Evolutionary conservation across 768 basidiomycete species (phyloP).

Genomic region (Auricularia heimuer): DNA sequence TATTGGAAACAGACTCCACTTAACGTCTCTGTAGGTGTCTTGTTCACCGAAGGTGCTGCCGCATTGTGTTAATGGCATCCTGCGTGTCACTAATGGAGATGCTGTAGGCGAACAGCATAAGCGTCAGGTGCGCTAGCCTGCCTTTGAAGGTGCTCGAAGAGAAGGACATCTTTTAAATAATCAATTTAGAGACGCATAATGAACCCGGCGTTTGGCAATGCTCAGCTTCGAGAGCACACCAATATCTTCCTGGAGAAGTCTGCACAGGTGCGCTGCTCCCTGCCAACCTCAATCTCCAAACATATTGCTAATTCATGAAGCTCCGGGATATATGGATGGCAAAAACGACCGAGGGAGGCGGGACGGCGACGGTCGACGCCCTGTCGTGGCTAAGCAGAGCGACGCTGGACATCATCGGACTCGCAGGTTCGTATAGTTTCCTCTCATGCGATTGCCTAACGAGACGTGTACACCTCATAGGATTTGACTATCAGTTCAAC

Average conservation of each 20-base stretch:
- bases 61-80: neutral
- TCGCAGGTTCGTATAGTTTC: constrained; percentile 10
- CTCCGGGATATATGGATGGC: constrained; percentile 5
- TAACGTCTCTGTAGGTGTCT: neutral
- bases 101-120: neutral
- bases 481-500: constrained; percentile 28
- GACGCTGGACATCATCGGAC: constrained; percentile 17
- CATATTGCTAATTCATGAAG: neutral
- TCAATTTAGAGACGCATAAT: neutral
- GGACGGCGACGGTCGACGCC: constrained; percentile 2
- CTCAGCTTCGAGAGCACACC: constrained; percentile 48
- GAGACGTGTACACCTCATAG: constrained; percentile 9
- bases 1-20: neutral
- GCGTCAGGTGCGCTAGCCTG: neutral
- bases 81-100: neutral
- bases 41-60: neutral
- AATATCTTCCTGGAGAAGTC: constrained; percentile 50
- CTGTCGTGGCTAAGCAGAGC: constrained; percentile 9
- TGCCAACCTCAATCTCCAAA: neutral
- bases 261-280: constrained; percentile 27
- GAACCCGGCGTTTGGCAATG: constrained; percentile 60
- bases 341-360: neutral
- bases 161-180: neutral
- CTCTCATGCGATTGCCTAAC: neutral
- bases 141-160: neutral